Base-by-base conservation (phyloP, 2,329 filamentous ascomycete species). In the Pyrenochaeta sp. region DNA sequence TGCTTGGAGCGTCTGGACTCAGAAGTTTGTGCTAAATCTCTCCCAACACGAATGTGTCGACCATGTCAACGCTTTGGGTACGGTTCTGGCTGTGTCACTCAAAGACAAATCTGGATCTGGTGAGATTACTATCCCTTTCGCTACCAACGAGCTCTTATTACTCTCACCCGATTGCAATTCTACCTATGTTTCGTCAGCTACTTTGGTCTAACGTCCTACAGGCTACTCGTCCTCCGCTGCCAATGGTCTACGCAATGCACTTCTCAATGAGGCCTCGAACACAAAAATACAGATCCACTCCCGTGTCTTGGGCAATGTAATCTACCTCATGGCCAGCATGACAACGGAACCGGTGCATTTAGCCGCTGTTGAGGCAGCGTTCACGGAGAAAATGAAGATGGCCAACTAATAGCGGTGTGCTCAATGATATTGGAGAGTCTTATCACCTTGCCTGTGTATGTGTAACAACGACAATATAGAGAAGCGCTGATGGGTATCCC, bases 11-110 rank as follows among this genome's bases (percentile, higher is more conserved):
- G 84, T 88, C 57, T 95, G 91, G 91, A 86, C 87, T 0, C 81
- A 81, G 1, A 72, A 78, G 0, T 85, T 93, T 28, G 79, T 93
- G 1, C 75, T 79, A 1, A 73, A 79, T 12, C 68, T 93, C 2
- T 93, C 90, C 4, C 78, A 83, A 22, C 81, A 81, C 2, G 61
- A 78, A 0, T 76, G 80, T 0, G 86, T 95, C 0, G 81, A 86
- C 2, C 86, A 88, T 7, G 86, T 90, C 0, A 91, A 91, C 79
- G 89, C 91, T 0, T 78, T 95, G 1, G 92, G 92, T 0, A 90
- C 86, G 2, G 90, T 95, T 0, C 80, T 95, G 10, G 89, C 90
- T 0, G 88, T 96, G 37, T 81, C 81, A 12, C 64, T 88, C 24
- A 77, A 79, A 40, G 85, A 87, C 66, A 71, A 77, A 2, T 70